Base-by-base conservation (phyloP, 1,284 basidiomycete genomes). In the Pterulicium gracile region DNA sequence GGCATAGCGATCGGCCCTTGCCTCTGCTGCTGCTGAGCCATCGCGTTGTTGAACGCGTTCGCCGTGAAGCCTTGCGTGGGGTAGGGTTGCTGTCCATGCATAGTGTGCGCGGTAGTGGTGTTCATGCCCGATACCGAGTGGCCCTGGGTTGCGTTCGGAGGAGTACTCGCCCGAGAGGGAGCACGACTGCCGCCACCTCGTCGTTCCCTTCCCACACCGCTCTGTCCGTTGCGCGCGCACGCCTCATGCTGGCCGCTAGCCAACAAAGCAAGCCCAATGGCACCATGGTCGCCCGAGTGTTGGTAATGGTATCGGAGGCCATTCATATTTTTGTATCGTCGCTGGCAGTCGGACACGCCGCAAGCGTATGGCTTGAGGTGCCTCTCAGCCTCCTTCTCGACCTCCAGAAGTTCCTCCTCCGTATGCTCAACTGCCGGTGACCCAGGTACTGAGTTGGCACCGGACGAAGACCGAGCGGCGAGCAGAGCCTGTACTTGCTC, bases 251-350 rank as follows among this genome's bases (percentile, higher is more conserved):
- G 78, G 23, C 93, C 88, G 50, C 86, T 82, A 12, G 88, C 85
- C 24, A 96, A 74, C 61, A 95, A 70, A 41, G 82, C 77, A 0
- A 96, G 69, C 3, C 93, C 93, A 44, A 89, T 75, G 7, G 85
- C 81, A 7, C 93, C 93, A 61, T 98, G 95, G 47, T 94, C 92
- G 14, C 95, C 94, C 23, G 88, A 90, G 65, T 98, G 94, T 60
- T 94, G 86, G 63, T 97, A 98, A 66, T 98, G 94, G 56, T 98
- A 98, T 58, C 88, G 69, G 50, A 96, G 67, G 0, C 93, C 92
- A 62, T 96, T 96, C 92, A 96, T 94, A 62, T 98, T 97, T 75
- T 97, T 94, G 71, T 98, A 98, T 56, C 95, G 68, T 61, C 96
- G 79, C 58, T 81, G 82, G 62, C 95, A 98, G 50, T 88, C 86